Base-by-base conservation (phyloP, 352 stramenopile species). In the Stephanocyclus meneghinianus region DNA sequence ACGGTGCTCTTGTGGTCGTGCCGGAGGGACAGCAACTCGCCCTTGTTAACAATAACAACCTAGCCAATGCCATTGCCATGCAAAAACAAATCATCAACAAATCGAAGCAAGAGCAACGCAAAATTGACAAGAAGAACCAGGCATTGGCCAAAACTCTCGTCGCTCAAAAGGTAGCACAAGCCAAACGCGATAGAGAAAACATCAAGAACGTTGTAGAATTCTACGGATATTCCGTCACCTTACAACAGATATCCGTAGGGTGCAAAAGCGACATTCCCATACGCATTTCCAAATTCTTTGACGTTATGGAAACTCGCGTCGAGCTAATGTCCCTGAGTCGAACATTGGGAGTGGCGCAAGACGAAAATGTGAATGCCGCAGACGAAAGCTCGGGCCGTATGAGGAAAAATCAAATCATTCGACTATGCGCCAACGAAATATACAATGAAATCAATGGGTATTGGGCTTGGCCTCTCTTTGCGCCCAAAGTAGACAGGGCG, bases 341-440 rank as follows among this genome's bases (percentile, higher is more conserved):
- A 51, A 51, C 72, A 15, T 59, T 67, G 6, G 64, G 72, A 11
- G 59, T 65, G 21, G 60, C 53, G 21, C 56, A 75, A 32, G 67
- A 50, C 7, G 42, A 68, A 2, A 45, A 68, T 40, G 16, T n/a
- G 10, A 40, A 56, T 37, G 9, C 15, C 4, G 32, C 29, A 15
- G 57, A 65, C 11, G 37, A 65, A 9, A 51, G 32, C 32, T 62
- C 53, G 1, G 42, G 60, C 5, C 73, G 73, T 0, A 75, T 81
- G 44, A 56, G 74, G 29, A 81, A 74, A 57, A 81, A 81, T 67
- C 74, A 81, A 53, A 81, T 81, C 30, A 67, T 81, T 26, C 64
- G 74, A 13, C 65, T 81, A 1, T 67, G 55, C 16, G 74, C 74
- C 9, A 61, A 47, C 21, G 74, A 81, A 16, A 71, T 81, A 61